Evolutionary conservation across 2,329 filamentous ascomycete species (phyloP).

Genomic region (Orbilia oligospora): DNA sequence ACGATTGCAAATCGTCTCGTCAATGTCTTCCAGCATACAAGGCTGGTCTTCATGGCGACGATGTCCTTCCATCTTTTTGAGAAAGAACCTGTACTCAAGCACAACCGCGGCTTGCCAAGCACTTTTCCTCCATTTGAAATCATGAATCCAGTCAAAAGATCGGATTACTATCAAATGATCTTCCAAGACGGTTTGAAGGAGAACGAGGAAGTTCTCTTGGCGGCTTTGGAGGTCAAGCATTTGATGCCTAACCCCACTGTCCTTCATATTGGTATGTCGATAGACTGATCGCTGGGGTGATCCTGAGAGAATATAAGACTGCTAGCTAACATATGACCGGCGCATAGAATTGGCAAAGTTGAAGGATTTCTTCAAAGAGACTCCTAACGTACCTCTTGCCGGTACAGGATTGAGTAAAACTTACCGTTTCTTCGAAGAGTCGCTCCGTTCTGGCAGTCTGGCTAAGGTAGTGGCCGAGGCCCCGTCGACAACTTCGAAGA

Average conservation of each 20-base stretch:
- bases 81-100: conserved; percentile 28
- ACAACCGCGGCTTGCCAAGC: neutral
- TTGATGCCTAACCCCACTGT: conserved; percentile 9
- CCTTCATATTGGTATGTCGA: conserved; percentile 20
- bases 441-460: conserved; percentile 16
- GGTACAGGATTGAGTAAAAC: conserved; percentile 10
- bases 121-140: conserved; percentile 28
- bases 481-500: neutral
- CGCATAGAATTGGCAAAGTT: conserved; percentile 5
- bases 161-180: conserved; percentile 50
- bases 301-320: neutral
- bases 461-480: neutral
- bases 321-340: neutral
- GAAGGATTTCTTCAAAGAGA: conserved; percentile 22
- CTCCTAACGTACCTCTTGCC: conserved; percentile 29
- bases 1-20: conserved; percentile 39
- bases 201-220: conserved; percentile 40
- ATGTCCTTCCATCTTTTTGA: conserved; percentile 49
- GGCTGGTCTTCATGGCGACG: conserved; percentile 44
- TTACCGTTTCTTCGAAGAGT: neutral
- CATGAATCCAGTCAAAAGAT: conserved; percentile 44
- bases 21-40: conserved; percentile 42
- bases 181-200: conserved; percentile 38
- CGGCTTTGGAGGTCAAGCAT: conserved; percentile 43
- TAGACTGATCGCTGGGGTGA: neutral